A percentile compares a stretch with the other conserved stretches of the same genome.
These are phyloP conservation scores for Solanum habrochaites DNA, from an alignment of 257 asterid species.

Conservation along the genomic window DNA sequence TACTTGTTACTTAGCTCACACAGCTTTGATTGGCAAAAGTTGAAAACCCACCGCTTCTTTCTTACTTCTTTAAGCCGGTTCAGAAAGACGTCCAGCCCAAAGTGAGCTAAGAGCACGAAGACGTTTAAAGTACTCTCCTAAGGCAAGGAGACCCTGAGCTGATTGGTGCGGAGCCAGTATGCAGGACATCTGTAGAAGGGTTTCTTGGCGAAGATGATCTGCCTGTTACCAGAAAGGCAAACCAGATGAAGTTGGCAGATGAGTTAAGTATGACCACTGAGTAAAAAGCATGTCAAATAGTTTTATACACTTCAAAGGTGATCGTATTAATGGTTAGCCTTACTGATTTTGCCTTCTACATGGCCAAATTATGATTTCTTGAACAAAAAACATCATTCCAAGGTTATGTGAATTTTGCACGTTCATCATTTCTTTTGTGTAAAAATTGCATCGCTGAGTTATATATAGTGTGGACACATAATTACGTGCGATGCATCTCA, in stretches of 20 bases:
- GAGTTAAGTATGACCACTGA: background rate
- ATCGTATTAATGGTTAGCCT: background rate
- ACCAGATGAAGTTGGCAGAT: background rate
- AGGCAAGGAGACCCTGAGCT: constrained; percentile 1
- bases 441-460: background rate
- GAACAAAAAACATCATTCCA: background rate
- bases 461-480: background rate
- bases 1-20: background rate
- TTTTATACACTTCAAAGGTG: background rate
- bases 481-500: background rate
- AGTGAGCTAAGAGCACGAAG: constrained; percentile 27
- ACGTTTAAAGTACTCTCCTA: constrained; percentile 26
- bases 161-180: background rate
- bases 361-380: constrained; percentile 18
- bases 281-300: background rate
- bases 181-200: constrained; percentile 1
- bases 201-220: background rate
- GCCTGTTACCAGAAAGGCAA: background rate
- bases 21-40: background rate
- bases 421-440: background rate
- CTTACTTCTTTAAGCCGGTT: constrained; percentile 20
- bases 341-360: background rate
- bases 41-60: background rate
- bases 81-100: constrained; percentile 13
- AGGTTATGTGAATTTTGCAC: background rate